Conservation (phyloP, 163 green algal genomes). For the Chloromonas sp. region DNA sequence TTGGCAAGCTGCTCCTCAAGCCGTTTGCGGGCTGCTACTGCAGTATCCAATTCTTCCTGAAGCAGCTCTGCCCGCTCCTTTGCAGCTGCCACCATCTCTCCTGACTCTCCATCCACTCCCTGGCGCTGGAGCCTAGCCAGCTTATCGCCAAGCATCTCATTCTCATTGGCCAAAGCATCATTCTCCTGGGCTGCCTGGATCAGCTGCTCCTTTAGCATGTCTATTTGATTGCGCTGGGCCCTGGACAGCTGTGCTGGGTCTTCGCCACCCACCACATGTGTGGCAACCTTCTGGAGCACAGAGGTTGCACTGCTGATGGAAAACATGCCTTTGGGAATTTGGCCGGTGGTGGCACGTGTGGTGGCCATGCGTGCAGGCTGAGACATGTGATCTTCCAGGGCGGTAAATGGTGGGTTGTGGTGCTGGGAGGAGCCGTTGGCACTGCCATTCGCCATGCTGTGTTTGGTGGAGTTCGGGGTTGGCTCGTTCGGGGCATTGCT, state of each 20-base stretch:
- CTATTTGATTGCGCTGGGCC: slow-evolving; percentile 9
- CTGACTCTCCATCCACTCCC: background rate
- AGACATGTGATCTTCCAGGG: background rate
- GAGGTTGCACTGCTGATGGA: slow-evolving; percentile 13
- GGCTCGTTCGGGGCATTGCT: background rate
- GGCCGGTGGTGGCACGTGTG: background rate
- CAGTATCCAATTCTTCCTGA: background rate
- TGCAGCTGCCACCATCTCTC: background rate
- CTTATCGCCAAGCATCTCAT: background rate
- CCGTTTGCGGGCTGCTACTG: background rate
- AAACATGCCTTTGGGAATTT: background rate
- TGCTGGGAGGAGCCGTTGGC: background rate
- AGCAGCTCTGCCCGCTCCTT: background rate
- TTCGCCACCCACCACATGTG: slow-evolving; percentile 21
- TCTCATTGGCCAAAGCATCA: slow-evolving; percentile 13
- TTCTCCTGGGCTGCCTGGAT: slow-evolving; percentile 17
- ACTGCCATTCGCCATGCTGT: background rate
- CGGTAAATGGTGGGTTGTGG: background rate
- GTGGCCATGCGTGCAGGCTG: background rate
- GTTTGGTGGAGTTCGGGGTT: background rate
- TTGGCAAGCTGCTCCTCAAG: background rate
- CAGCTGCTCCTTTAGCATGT: slow-evolving; percentile 26
- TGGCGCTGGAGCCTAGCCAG: background rate
- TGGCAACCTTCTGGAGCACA: slow-evolving; percentile 28
- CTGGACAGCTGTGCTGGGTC: background rate